A percentile compares a stretch with the other conserved stretches of the same genome.
phyloP scores from a whole-genome alignment of 129 eudicot species.

The Tanacetum coccineum region DNA sequence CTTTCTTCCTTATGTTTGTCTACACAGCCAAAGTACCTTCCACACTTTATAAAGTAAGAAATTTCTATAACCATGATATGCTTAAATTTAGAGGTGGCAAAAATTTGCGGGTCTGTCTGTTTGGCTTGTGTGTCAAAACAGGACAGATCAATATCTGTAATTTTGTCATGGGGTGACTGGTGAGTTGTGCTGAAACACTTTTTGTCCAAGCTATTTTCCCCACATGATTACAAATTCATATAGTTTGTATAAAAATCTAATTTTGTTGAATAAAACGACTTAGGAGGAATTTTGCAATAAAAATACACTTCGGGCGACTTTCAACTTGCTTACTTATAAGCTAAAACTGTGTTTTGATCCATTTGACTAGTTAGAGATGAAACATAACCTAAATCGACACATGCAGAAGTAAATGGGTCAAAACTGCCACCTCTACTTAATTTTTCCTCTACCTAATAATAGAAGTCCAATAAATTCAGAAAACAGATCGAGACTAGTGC shows the following conservation, averaged over 20 bases:
- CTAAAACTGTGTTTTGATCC: background rate
- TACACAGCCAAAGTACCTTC: constrained; percentile 74
- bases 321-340: background rate
- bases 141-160: background rate
- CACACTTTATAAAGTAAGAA: constrained; percentile 77
- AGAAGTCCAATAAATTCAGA: constrained; percentile 31
- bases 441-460: constrained; percentile 8
- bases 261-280: background rate
- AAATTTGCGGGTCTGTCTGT: background rate
- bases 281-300: background rate
- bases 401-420: background rate
- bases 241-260: background rate
- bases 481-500: constrained; percentile 82
- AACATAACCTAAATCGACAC: constrained; percentile 3
- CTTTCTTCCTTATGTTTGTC: constrained; percentile 17
- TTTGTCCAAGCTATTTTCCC: background rate
- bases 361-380: background rate
- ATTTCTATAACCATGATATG: constrained; percentile 2
- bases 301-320: background rate
- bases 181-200: background rate
- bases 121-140: background rate
- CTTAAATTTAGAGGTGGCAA: constrained; percentile 16
- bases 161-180: background rate
- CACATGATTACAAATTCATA: background rate
- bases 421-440: background rate